Evolutionary conservation across 2,329 filamentous ascomycete genomes (phyloP), one percentile per base, ranked within the genome.

Genomic region (Penicillium oxalicum): DNA sequence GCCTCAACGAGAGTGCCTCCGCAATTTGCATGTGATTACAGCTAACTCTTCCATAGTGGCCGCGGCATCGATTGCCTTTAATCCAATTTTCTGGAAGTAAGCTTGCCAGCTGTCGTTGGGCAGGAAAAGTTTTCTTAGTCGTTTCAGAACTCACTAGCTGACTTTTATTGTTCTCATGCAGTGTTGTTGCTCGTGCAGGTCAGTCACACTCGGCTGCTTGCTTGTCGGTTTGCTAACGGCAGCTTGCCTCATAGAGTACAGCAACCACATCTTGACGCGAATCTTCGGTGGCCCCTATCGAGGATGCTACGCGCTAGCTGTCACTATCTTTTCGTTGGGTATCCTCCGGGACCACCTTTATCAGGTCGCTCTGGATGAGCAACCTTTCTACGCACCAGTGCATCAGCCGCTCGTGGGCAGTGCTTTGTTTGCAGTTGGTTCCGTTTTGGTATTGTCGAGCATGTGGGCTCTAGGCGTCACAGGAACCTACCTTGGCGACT

Each of bases 61-160:
- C 59, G 87, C 84, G 41, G 78, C 77, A 48, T 81, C 87, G 45
- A 95, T 98, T 72, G 79, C 85, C 42, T 97, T 98, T 74, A 98
- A 98, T 72, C 93, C 93, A 24, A 85, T 93, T n/a, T 97, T 96
- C 72, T 98, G 93, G 93, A 98, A 98, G 91, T 95, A 79, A 77
- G 88, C 79, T 45, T 24, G n/a, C 32, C 25, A 13, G 6, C 29
- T 6, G 9, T 9, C 5, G 18, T 11, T 32, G 29, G 29, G 5
- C 2, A 32, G 27, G 18, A n/a, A 36, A 24, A 13, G 13, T 35
- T 44, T 34, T 44, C 35, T 32, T 32, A 2, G 3, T 11, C 8
- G 29, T 32, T 6, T 26, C 5, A 9, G 4, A 32, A 26, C 4
- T 28, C 2, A 5, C 18, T 9, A 29, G 2, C 56, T 61, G 44